Evolutionary conservation across 2,329 filamentous ascomycete genomes (phyloP), one percentile per base, ranked within the genome.

Genomic region (Fusarium mundagurra): DNA sequence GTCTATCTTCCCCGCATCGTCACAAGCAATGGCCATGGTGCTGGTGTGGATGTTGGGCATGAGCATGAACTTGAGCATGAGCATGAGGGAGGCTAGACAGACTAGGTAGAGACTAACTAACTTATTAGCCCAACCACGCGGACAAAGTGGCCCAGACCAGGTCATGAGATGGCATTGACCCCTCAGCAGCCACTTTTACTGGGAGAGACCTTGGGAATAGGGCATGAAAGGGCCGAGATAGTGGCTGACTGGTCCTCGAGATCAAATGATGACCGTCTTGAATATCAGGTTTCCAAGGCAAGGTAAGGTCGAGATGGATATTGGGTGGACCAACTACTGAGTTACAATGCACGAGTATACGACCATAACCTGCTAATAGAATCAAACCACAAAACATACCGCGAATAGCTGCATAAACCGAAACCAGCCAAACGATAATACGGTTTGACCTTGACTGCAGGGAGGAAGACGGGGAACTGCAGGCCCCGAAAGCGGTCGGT

Each of bases 91-190:
- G 24, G 24, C 44, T 29, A 47, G 44, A 47, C 18, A 20, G 24
- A 47, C 66, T 72, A 66, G 48, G 7, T 8, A 39, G 20, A 13
- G 29, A 12, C 34, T 34, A 34, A 34, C n/a, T n/a, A 18, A 53
- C 60, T n/a, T n/a, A n/a, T n/a, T 58, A 57, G 59, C 64, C 64
- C 60, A 62, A 65, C 60, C 66, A 74, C 71, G 69, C 63, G 69
- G 68, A 64, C 71, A 67, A 51, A 50, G 48, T 39, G 24, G 44
- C 63, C 38, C 50, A 50, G 63, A 29, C 62, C 29, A 64, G 71
- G 62, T 74, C 71, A 74, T 74, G 71, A 74, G 71, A 62, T 69
- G 45, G 39, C 51, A 51, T 67, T 45, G 62, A 66, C 68, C 48
- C n/a, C 48, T 50, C 54, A 47, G 70, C 48, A 63, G 51, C 34